These are phyloP conservation scores for Nicotiana tabacum DNA, from an alignment of 257 asterid genomes.

Conservation along the genomic window DNA sequence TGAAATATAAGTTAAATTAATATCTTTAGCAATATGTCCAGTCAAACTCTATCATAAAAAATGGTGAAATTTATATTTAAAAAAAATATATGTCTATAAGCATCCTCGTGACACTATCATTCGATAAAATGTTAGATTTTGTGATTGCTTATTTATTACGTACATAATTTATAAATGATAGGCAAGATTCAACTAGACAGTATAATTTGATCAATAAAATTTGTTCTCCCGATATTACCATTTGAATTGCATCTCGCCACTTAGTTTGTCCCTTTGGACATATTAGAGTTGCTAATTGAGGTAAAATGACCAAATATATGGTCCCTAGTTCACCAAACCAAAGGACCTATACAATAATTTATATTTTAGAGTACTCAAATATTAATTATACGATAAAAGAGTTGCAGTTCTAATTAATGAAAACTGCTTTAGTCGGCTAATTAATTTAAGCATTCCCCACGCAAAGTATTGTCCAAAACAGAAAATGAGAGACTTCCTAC, in stretches of 20 bases:
- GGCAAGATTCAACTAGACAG: no score
- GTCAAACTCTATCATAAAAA: no score
- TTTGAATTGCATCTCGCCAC: not conserved
- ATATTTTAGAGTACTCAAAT: not conserved
- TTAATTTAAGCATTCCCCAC: conserved; percentile 9
- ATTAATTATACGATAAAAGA: not conserved
- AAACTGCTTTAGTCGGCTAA: not conserved
- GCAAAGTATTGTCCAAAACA: not conserved
- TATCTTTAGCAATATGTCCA: no score
- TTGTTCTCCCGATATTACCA: not conserved
- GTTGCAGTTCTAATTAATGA: conserved; percentile 9
- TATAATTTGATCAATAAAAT: not conserved
- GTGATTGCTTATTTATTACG: not conserved
- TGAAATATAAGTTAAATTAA: not conserved
- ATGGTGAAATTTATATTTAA: no score
- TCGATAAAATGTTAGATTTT: no score
- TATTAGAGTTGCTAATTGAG: not conserved
- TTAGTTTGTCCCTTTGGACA: not conserved
- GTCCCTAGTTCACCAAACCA: not conserved
- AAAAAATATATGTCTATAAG: no score
- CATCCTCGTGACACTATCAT: no score
- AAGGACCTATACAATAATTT: not conserved
- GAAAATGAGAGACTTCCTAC: not conserved
- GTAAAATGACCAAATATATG: not conserved
- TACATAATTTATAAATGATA: no score